Evolutionary conservation across 345 rosid species (phyloP).

Genomic region (Melaleuca alternifolia): DNA sequence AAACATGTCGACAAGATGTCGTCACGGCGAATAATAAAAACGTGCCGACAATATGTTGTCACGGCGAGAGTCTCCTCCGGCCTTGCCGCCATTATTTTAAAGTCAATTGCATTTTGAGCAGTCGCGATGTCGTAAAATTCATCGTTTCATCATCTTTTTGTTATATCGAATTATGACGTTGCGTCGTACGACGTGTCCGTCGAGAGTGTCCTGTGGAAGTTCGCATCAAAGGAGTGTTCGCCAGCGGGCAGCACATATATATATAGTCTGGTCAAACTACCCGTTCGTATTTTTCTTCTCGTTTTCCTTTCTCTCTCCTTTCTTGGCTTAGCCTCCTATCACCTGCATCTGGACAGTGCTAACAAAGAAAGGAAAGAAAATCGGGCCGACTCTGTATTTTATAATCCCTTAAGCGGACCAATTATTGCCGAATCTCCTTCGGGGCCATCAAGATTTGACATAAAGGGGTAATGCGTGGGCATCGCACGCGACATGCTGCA

Average conservation of each 20-base stretch:
- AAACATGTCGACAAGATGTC: no score
- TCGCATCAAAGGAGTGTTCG: not conserved
- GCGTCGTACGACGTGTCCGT: not conserved
- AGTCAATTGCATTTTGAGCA: not conserved
- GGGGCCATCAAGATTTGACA: not conserved
- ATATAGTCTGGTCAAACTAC: not conserved
- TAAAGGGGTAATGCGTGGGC: not conserved
- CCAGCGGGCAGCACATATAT: not conserved
- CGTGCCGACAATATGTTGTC: fast-evolving
- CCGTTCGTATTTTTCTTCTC: not conserved
- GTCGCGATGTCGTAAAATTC: fast-evolving
- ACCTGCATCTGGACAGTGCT: not conserved
- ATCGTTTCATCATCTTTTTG: not conserved
- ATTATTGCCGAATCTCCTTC: not conserved
- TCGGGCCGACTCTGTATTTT: not conserved
- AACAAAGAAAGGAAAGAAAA: no score
- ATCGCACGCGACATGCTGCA: not conserved
- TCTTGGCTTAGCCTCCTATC: not conserved
- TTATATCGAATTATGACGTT: not conserved
- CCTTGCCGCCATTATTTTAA: not conserved
- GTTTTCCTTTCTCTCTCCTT: not conserved
- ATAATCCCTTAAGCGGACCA: not conserved
- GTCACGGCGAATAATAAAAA: no score
- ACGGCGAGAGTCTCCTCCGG: not conserved
- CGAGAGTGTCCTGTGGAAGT: not conserved